Evolutionary conservation across 129 eudicot species (phyloP), one percentile per base, ranked within the genome.

Genomic region (Centaurea solstitialis): DNA sequence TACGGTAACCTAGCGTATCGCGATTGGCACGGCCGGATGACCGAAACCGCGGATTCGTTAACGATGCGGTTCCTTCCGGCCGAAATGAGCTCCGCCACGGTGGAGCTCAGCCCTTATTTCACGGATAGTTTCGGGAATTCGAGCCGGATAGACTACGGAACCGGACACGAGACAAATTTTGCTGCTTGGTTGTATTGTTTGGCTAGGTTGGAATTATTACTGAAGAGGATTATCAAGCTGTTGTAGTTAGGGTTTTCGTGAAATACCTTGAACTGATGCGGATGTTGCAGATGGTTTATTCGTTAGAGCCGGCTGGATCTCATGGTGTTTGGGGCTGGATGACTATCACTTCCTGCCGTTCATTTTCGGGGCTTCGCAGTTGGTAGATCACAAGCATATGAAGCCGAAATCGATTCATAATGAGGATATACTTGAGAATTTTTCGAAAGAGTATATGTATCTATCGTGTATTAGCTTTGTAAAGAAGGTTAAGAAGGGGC

Each of bases 291-390:
- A 13, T 87, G 70, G 87, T 85, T 40, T 95, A 95, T 68, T 70
- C 74, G 10, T 86, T 95, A 61, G 99, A 95, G 86, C 99, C 99
- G 0, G 99, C 99, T 0, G 99, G 99, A 7, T 95, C 99, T 17
- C 99, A 95, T 79, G 99, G 99, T 20, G 99, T 95, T 77, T 95
- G 99, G 99, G 99, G 99, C 94, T 95, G 0, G 99, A 95, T 89
- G 99, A 95, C 77, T 95, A 91, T 65, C 99, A 92, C 50, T 95
- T 95, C 83, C 35, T 95, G 78, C 99, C 99, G 5, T 95, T 90
- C 37, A 81, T 95, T 10, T 95, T 92, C 59, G 99, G 99, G 69
- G 72, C 99, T 3, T 93, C 99, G 0, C 99, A 95, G 91, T 81
- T 95, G 91, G 72, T 95, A 62, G 97, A 86, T 81, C 99, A 95